Evolutionary conservation across 306 rosid genomes (phyloP), one percentile per base, ranked within the genome.

Genomic region (Luffa aegyptiaca): DNA sequence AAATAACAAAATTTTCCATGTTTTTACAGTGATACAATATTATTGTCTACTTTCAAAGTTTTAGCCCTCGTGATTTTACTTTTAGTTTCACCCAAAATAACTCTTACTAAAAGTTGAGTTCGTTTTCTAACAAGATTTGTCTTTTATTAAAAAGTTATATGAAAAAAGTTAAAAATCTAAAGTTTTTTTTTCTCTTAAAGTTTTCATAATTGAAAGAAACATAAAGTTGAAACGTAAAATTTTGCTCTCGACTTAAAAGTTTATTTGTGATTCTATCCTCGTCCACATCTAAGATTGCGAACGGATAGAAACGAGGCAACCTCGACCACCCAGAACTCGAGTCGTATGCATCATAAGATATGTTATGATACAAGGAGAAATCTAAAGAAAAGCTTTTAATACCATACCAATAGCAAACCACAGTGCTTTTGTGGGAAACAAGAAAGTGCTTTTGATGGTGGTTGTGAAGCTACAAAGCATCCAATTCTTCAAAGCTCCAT

Each of bases 401-500:
- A 21, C 14, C 35, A 58, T 21, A 55, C 31, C 61, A 58, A 3
- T 20, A 21, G 6, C 35, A 58, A 9, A 55, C 31, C 61, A 7
- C n/a, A 55, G 61, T 33, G 69, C 5, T 5, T 36, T 64, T 14
- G n/a, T 36, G 20, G 45, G 45, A 39, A 41, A 66, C 2, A 18
- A 33, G 17, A 5, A 20, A 64, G 71, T 63, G 11, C 2, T 64
- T 44, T 21, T 45, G 33, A 70, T 70, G 76, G 53, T 70, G 76
- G 76, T 45, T 21, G 79, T 86, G 59, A 86, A 88, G 86, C 70
- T 86, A 36, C 88, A 82, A 53, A 64, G 75, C 37, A 62, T 74
- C 46, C 89, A 79, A 56, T 53, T 79, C 73, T 45, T 35, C 8
- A 17, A 75, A 53, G 79, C 42, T 12, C 83, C 77, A 26, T 3